Evolutionary conservation across 2,329 filamentous ascomycete genomes (phyloP), one percentile per base, ranked within the genome.

Genomic region (Paecilomyces fulvus): DNA sequence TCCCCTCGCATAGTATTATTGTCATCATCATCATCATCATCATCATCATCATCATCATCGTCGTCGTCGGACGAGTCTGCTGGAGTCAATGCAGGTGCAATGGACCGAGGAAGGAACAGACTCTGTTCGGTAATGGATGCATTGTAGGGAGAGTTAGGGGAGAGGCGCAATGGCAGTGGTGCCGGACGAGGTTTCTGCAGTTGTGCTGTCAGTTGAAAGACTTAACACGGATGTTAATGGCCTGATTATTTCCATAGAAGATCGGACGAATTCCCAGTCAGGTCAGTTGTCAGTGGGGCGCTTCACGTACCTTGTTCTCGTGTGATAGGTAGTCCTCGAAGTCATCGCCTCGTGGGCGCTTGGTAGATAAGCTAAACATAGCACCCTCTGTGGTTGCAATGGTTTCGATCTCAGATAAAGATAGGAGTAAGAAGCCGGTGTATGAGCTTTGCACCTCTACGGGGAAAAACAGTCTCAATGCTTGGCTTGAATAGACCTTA

Each of bases 261-360:
- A 48, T 17, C 20, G 37, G 37, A 20, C 14, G 37, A 43, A 17
- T 43, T 17, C 37, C 5, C n/a, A 43, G 14, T 17, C 37, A 17
- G 37, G 10, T 17, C 8, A 8, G 8, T 43, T n/a, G 37, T 43
- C 37, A 46, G 43, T 49, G 49, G 52, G 31, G 21, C 5, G 20
- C 20, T 10, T 23, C 17, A 62, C 58, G 7, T 56, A 69, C 67
- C 66, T 70, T 70, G 20, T 53, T 62, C 49, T 62, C 65, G 53
- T 57, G 64, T 25, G 54, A 25, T n/a, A 49, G 48, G 30, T 51
- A 53, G n/a, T 88, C n/a, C 70, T 81, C 58, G 83, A 88, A 69
- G 77, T 87, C 60, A 69, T 86, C 51, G 10, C 66, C 66, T 55
- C 67, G 63, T 43, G 52, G 64, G 43, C 67, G 66, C 56, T 70